Conservation (phyloP, 305 asterid genomes). For the Solanum aculeatissimum region DNA sequence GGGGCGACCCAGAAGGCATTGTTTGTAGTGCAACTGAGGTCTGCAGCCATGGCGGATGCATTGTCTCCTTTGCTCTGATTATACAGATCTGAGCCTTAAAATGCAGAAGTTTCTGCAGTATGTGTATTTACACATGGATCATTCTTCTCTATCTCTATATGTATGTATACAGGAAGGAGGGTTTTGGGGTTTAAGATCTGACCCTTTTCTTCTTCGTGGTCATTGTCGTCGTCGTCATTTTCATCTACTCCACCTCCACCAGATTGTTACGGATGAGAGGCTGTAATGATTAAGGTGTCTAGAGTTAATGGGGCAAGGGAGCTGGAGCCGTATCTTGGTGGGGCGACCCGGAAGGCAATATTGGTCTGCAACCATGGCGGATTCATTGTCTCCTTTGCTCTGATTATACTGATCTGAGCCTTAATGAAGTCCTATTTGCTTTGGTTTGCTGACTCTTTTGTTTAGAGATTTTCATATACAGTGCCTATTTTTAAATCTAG, state of each 20-base stretch:
- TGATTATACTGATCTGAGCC: neutral
- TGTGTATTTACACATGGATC: neutral
- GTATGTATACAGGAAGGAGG: neutral
- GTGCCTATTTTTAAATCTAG: too few species aligned
- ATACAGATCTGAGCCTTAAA: neutral
- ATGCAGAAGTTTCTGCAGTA: neutral
- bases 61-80: neutral
- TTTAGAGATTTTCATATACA: neutral
- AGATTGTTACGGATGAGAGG: neutral
- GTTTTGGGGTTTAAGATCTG: neutral
- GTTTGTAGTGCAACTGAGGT: neutral
- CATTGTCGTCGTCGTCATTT: neutral
- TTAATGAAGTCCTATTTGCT: neutral
- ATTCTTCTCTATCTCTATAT: neutral
- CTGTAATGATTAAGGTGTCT: neutral
- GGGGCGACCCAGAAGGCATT: neutral
- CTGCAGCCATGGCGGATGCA: neutral
- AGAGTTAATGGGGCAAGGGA: neutral
- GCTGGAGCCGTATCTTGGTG: neutral
- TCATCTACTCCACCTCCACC: neutral
- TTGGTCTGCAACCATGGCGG: neutral
- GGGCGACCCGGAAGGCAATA: neutral
- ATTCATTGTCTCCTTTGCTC: neutral
- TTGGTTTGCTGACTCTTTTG: neutral
- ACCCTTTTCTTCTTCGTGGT: neutral